Conservation (phyloP, 2,329 filamentous ascomycete species). For the Trichoderma breve region DNA sequence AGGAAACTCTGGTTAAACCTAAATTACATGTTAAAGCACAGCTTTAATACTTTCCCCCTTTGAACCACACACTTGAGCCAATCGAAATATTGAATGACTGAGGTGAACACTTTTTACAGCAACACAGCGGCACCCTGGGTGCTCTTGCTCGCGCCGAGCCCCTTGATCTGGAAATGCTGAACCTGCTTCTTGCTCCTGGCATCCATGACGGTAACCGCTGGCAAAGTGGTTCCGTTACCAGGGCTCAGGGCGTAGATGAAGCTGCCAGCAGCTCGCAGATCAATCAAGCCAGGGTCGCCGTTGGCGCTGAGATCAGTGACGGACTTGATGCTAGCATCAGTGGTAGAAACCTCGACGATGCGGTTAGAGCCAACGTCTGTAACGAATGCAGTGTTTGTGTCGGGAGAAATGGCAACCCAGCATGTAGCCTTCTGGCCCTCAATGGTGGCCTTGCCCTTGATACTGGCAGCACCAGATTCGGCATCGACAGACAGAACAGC, state of each 20-base stretch:
- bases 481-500: conserved; percentile 46
- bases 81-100: background rate
- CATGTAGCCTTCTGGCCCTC: conserved; percentile 55
- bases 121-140: conserved; percentile 20
- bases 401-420: conserved; percentile 52
- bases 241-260: conserved; percentile 59
- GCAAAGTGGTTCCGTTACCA: conserved; percentile 44
- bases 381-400: conserved; percentile 54
- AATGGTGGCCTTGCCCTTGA: conserved; percentile 42
- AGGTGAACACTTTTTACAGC: background rate
- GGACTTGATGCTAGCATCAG: conserved; percentile 47
- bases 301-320: conserved; percentile 43
- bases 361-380: conserved; percentile 53
- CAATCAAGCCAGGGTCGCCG: conserved; percentile 54
- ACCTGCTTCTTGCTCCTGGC: conserved; percentile 16
- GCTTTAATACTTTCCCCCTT: background rate
- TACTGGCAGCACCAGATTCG: conserved; percentile 30
- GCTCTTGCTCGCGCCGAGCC: background rate
- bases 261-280: conserved; percentile 50
- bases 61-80: background rate
- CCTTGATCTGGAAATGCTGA: conserved; percentile 18
- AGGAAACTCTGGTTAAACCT: background rate
- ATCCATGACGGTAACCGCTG: conserved; percentile 38
- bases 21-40: background rate
- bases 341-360: conserved; percentile 55